Base-by-base conservation (phyloP, 768 basidiomycete species). In the Psilocybe azurescens region DNA sequence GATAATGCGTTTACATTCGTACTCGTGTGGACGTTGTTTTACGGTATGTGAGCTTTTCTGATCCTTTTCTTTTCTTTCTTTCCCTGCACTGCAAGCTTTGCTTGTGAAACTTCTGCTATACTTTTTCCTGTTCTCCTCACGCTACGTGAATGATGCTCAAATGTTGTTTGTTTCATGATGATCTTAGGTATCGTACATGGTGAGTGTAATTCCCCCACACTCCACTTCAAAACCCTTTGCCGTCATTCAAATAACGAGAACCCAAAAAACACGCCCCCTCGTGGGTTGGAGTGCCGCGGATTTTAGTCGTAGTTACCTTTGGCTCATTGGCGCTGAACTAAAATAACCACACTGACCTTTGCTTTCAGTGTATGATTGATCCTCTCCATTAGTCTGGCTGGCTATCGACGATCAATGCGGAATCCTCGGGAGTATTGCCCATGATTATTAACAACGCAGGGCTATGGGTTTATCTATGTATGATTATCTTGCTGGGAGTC, bases 11-110 rank as follows among this genome's bases (percentile, higher is more conserved):
- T 94, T 69, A 93, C 94, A 3, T 98, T 96, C 69, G 84, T 98
- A 60, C 84, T 97, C 30, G 89, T 91, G 20, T 98, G 95, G 95
- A 98, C 95, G 38, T 78, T 97, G 58, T 92, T 95, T 73, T 97
- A 93, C 73, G 95, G 93, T 94, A 68, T 61, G 90, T 77, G 38
- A 2, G 38, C 30, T 52, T 52, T 53, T 53, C 9, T 33, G 4
- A 20, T 30, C 30, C 14, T n/a, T 44, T 16, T 11, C 5, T 24
- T 48, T 49, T 11, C 6, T 30, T 47, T 47, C 29, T 1, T 32
- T 30, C 3, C 24, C 44, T 44, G 10, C 47, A 29, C 5, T 57
- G 9, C 13, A 10, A 20, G 13, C 3, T 18, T 36, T 36, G 41
- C 20, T 24, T 20, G 10, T 51, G n/a, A 51, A 51, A 7, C 50